phyloP scores from a whole-genome alignment of 2,329 filamentous ascomycete species.

The Aspergillus puulaauensis region DNA sequence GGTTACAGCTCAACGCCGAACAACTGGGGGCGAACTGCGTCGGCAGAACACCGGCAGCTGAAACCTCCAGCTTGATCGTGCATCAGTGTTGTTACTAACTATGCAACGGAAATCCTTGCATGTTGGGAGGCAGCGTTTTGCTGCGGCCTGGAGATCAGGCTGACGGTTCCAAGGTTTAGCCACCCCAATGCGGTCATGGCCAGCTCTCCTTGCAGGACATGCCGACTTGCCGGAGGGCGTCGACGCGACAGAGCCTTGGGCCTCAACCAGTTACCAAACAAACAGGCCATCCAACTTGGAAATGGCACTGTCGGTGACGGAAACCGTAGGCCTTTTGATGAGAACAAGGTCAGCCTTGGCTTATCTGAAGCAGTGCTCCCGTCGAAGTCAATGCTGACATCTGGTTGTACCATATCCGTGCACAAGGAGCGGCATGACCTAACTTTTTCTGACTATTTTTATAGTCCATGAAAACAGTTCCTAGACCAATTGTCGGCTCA shows the following conservation, averaged over 20 bases:
- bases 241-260: not conserved
- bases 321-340: not conserved
- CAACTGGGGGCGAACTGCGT: no score
- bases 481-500: not conserved
- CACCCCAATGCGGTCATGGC: not conserved
- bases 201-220: not conserved
- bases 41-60: no score
- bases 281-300: no score
- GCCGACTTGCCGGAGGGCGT: not conserved
- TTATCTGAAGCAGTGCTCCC: not conserved
- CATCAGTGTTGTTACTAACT: not conserved
- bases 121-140: not conserved
- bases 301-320: not conserved
- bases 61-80: not conserved
- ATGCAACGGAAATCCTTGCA: not conserved
- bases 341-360: not conserved
- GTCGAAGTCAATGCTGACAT: not conserved
- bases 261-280: not conserved
- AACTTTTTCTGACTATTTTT: not conserved
- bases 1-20: no score
- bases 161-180: not conserved
- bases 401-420: not conserved
- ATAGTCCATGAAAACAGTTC: not conserved
- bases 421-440: not conserved
- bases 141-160: not conserved